phyloP scores from a whole-genome alignment of 441 rosid genomes.

The Brassica hybrid region DNA sequence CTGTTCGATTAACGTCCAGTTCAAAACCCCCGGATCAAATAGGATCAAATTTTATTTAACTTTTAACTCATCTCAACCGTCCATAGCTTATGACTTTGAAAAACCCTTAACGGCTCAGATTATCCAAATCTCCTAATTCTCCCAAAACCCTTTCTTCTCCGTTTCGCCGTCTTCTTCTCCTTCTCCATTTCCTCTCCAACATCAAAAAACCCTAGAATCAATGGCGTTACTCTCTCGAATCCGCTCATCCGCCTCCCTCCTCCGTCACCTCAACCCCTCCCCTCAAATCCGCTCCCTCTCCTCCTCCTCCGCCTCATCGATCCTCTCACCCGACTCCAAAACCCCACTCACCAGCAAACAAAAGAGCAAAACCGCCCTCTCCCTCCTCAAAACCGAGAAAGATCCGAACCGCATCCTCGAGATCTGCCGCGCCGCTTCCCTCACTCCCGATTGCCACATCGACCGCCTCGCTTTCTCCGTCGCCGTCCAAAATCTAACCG shows the following conservation, averaged over 20 bases:
- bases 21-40: constrained; percentile 32
- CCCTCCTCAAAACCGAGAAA: constrained; percentile 68
- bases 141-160: constrained; percentile 1
- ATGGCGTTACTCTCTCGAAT: constrained; percentile 68
- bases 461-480: constrained; percentile 54
- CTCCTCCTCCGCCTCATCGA: constrained; percentile 48
- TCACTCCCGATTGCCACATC: constrained; percentile 63
- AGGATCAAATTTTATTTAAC: not conserved
- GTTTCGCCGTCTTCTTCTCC: not conserved
- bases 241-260: constrained; percentile 46
- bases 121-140: not conserved
- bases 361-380: constrained; percentile 61
- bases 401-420: constrained; percentile 73
- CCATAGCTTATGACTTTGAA: not conserved
- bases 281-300: constrained; percentile 38
- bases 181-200: not conserved
- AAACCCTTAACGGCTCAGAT: not conserved
- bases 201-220: constrained; percentile 14
- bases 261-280: constrained; percentile 27
- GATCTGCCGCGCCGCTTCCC: constrained; percentile 75
- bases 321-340: constrained; percentile 52
- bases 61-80: not conserved
- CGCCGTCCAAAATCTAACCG: constrained; percentile 62
- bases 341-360: constrained; percentile 54
- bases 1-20: constrained; percentile 82